phyloP scores from a whole-genome alignment of 208 protist species.

The Angomonas desouzai region DNA sequence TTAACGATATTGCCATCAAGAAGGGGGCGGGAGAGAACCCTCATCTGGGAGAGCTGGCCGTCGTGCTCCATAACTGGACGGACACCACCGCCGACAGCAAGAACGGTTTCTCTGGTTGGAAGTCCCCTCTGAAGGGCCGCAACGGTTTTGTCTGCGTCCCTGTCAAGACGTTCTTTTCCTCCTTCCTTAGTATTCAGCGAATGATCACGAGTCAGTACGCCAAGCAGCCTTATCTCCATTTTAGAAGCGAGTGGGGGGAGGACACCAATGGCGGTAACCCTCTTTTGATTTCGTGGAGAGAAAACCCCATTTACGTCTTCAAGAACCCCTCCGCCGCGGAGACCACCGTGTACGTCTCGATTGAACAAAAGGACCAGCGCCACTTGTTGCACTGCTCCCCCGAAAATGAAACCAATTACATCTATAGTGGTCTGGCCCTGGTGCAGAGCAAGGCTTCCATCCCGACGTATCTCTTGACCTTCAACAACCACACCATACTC shows the following conservation, averaged over 20 bases:
- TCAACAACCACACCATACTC: constrained; percentile 72
- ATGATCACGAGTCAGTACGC: background rate
- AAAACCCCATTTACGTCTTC: constrained; percentile 18
- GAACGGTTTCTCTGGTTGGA: constrained; percentile 25
- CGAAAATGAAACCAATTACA: constrained; percentile 60
- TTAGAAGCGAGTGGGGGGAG: constrained; percentile 14
- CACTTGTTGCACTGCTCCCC: constrained; percentile 62
- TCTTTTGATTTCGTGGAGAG: constrained; percentile 13
- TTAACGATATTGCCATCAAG: background rate
- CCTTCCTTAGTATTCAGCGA: constrained; percentile 46
- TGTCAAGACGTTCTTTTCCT: constrained; percentile 35
- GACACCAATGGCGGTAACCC: constrained; percentile 15
- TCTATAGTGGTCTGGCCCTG: constrained; percentile 52
- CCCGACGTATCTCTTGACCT: constrained; percentile 71
- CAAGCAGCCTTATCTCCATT: background rate
- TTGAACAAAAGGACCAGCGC: constrained; percentile 75
- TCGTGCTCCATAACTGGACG: constrained; percentile 25
- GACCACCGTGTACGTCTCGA: constrained; percentile 55
- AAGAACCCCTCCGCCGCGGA: constrained; percentile 21
- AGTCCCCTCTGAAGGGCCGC: constrained; percentile 13
- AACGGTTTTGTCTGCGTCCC: constrained; percentile 40
- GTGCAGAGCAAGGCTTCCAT: constrained; percentile 32
- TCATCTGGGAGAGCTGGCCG: constrained; percentile 1
- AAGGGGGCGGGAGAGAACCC: background rate
- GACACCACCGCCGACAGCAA: constrained; percentile 25